Percentiles rank a stretch among this genome's conserved stretches.
Evolutionary conservation across 2,329 filamentous ascomycete species (phyloP).

Genomic region (Penicillium decumbens): DNA sequence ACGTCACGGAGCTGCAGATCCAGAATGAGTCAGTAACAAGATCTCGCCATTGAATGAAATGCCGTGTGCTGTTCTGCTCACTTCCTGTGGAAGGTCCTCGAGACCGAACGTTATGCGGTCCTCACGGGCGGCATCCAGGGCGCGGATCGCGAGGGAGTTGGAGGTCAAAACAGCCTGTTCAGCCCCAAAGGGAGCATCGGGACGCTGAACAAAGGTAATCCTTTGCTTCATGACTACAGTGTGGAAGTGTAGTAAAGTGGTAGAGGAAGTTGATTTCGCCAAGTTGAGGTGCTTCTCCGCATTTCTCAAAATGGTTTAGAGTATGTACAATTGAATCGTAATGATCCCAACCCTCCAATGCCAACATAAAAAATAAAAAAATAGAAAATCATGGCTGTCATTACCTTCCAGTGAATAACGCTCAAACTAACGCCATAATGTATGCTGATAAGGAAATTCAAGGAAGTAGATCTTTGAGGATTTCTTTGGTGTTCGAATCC

Average conservation of each 20-base stretch:
- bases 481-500: slow-evolving; percentile 71
- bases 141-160: slow-evolving; percentile 53
- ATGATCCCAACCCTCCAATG: background rate
- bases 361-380: background rate
- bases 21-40: background rate
- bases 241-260: background rate
- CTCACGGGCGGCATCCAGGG: slow-evolving; percentile 66
- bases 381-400: slow-evolving; percentile 13
- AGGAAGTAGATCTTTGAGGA: slow-evolving; percentile 72
- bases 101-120: slow-evolving; percentile 70
- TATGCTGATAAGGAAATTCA: slow-evolving; percentile 23
- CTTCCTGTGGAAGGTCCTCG: slow-evolving; percentile 67
- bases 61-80: slow-evolving; percentile 26
- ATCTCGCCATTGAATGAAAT: too few species aligned
- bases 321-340: background rate
- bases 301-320: slow-evolving; percentile 21
- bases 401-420: slow-evolving; percentile 22
- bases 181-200: slow-evolving; percentile 62
- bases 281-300: slow-evolving; percentile 19
- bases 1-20: slow-evolving; percentile 53
- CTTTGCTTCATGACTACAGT: slow-evolving; percentile 36
- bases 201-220: slow-evolving; percentile 70
- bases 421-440: slow-evolving; percentile 14
- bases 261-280: slow-evolving; percentile 10
- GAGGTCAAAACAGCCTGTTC: slow-evolving; percentile 56